Percentiles rank a stretch among this genome's conserved stretches.
Evolutionary conservation across 1,139 yeast species (phyloP).

Genomic region (Trichomonascaceae sp.): DNA sequence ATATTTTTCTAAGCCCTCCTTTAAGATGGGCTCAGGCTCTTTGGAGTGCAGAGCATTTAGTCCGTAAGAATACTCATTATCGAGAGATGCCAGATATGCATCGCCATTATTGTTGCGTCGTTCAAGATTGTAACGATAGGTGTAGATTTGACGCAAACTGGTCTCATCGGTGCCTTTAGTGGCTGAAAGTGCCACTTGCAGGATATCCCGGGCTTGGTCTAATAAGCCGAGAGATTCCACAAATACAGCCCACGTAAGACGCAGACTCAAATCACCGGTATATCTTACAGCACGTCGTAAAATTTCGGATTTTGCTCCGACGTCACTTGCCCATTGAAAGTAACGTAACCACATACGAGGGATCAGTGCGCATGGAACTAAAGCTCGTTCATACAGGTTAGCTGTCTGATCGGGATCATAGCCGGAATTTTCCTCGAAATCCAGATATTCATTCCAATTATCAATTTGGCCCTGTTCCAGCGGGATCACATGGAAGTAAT

Average conservation of each 20-base stretch:
- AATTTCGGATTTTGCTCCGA: slow-evolving; percentile 27
- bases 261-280: slow-evolving; percentile 31
- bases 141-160: slow-evolving; percentile 1
- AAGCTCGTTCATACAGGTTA: slow-evolving; percentile 44
- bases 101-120: slow-evolving; percentile 14
- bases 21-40: slow-evolving; percentile 1
- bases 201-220: slow-evolving; percentile 29
- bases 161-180: background rate
- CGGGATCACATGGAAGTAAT: slow-evolving; percentile 46
- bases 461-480: slow-evolving; percentile 45
- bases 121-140: slow-evolving; percentile 25
- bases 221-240: slow-evolving; percentile 31
- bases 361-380: slow-evolving; percentile 49
- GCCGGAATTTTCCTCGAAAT: slow-evolving; percentile 36
- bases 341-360: slow-evolving; percentile 60
- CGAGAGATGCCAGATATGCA: slow-evolving; percentile 19
- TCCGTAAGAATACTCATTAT: slow-evolving; percentile 7
- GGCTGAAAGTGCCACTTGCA: slow-evolving; percentile 7
- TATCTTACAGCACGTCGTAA: slow-evolving; percentile 30
- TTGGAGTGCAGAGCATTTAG: slow-evolving; percentile 1
- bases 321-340: slow-evolving; percentile 37
- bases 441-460: slow-evolving; percentile 59
- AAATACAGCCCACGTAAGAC: slow-evolving; percentile 33
- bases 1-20: slow-evolving; percentile 10
- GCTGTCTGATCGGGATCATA: slow-evolving; percentile 28